These are phyloP conservation scores for Eucalyptus cloeziana DNA, from an alignment of 345 rosid genomes.

Conservation along the genomic window DNA sequence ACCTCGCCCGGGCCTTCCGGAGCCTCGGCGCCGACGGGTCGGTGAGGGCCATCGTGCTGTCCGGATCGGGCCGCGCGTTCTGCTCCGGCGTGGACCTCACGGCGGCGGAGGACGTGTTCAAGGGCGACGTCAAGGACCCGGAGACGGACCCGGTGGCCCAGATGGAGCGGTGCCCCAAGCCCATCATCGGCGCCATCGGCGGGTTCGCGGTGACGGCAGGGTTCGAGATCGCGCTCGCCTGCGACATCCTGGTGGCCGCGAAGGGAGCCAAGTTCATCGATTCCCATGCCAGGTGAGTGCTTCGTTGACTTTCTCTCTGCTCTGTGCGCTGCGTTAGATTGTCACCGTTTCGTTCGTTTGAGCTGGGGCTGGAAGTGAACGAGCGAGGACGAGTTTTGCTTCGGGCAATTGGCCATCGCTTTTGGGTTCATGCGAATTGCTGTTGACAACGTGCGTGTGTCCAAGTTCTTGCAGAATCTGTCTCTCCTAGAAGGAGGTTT, in stretches of 20 bases:
- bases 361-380: not conserved
- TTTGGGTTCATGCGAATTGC: not conserved
- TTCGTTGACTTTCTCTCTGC: not conserved
- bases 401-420: not conserved
- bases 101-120: constrained; percentile 77
- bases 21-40: constrained; percentile 41
- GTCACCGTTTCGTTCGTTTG: not conserved
- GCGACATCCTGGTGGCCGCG: constrained; percentile 71
- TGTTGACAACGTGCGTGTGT: not conserved
- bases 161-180: constrained; percentile 74
- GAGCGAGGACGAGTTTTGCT: not conserved
- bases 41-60: constrained; percentile 47
- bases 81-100: constrained; percentile 91
- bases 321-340: no score
- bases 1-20: constrained; percentile 54
- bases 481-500: not conserved
- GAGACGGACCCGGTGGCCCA: constrained; percentile 63
- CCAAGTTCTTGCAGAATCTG: not conserved
- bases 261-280: constrained; percentile 77
- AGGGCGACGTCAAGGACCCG: constrained; percentile 84
- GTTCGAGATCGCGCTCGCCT: constrained; percentile 80
- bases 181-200: constrained; percentile 79
- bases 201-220: constrained; percentile 93
- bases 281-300: constrained; percentile 61
- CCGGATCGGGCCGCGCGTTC: constrained; percentile 78